Evolutionary conservation across 176 grass and related monocot species (phyloP).

Genomic region (Echinochloa phyllopogon): DNA sequence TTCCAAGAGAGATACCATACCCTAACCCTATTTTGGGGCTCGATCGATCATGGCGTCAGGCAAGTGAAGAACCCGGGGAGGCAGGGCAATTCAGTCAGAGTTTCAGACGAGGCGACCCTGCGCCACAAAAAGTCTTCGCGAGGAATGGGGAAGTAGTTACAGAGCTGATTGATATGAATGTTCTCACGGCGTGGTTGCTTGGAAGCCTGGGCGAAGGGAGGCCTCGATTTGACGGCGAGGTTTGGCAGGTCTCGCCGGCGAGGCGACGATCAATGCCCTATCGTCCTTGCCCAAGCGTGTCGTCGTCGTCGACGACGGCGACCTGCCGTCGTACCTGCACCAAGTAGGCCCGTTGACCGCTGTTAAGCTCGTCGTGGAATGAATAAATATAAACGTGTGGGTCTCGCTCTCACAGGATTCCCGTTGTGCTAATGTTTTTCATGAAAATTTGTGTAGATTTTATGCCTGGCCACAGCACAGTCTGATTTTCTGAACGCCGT

Average conservation of each 20-base stretch:
- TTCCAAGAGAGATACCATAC: slow-evolving; percentile 1
- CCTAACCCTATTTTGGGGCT: too few species aligned
- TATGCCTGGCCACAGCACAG: too few species aligned
- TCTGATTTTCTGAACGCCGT: too few species aligned
- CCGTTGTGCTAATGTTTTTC: neutral
- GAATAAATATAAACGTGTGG: neutral
- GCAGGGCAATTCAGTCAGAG: neutral
- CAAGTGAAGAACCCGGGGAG: neutral
- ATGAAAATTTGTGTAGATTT: neutral
- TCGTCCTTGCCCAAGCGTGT: neutral
- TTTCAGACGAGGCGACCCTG: neutral
- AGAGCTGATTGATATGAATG: neutral
- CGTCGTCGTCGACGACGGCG: neutral
- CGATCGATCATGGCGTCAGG: neutral
- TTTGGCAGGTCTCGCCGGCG: neutral
- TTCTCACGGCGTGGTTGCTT: neutral
- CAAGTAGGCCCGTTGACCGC: neutral
- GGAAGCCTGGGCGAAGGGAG: neutral
- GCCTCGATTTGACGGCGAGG: neutral
- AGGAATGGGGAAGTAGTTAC: neutral
- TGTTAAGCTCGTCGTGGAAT: neutral
- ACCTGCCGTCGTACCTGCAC: neutral
- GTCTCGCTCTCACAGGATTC: neutral
- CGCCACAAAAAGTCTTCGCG: neutral
- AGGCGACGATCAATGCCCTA: neutral